Conservation (phyloP, 164 flowering plant species). For the Malania oleifera region DNA sequence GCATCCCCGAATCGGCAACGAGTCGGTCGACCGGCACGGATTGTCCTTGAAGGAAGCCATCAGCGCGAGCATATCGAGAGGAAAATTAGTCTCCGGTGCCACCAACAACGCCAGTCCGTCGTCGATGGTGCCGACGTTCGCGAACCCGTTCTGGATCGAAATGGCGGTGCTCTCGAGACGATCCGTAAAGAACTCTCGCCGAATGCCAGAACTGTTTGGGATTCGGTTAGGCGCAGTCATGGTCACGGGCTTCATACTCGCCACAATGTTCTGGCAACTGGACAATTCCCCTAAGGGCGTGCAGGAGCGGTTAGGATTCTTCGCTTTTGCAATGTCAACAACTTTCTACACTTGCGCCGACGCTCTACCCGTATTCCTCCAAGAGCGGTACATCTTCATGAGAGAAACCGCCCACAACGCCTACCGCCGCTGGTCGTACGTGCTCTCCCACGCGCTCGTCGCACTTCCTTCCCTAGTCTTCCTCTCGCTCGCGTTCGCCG, state of each 20-base stretch:
- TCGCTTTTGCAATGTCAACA: conserved; percentile 60
- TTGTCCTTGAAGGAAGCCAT: conserved; percentile 47
- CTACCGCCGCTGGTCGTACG: conserved; percentile 44
- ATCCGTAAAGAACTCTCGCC: conserved; percentile 26
- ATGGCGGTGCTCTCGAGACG: conserved; percentile 30
- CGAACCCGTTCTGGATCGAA: conserved; percentile 43
- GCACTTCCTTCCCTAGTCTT: conserved; percentile 30
- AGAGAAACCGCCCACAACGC: conserved; percentile 54
- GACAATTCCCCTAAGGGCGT: conserved; percentile 44
- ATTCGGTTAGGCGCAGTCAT: conserved; percentile 39
- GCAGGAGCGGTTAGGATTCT: conserved; percentile 44
- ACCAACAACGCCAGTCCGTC: conserved; percentile 13
- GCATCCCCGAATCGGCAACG: background rate
- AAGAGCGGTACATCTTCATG: conserved; percentile 53
- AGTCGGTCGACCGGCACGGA: conserved; percentile 2
- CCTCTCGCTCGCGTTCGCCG: conserved; percentile 34
- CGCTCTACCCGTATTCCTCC: conserved; percentile 51
- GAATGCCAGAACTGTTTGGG: conserved; percentile 50
- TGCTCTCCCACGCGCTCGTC: conserved; percentile 33
- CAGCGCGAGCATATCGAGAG: conserved; percentile 44
- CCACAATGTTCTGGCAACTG: conserved; percentile 48
- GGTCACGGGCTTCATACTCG: conserved; percentile 45
- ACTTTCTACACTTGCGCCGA: conserved; percentile 58
- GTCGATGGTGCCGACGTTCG: conserved; percentile 42
- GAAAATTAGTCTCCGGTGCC: conserved; percentile 48